Base-by-base conservation (phyloP, 305 asterid genomes). In the Fraxinus sp. region DNA sequence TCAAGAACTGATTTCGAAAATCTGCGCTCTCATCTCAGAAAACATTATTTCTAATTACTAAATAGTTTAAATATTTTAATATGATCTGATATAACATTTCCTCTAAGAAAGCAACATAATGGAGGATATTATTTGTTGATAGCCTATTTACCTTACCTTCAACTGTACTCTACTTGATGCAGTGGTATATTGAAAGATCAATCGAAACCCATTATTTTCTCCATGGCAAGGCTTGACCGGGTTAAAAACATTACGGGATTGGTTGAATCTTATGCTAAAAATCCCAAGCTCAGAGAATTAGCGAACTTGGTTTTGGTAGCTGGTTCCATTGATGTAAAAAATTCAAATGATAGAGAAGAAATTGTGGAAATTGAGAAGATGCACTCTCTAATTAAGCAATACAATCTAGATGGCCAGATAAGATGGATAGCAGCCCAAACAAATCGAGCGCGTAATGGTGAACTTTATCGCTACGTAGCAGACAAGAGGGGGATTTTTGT, bases 161-260 rank as follows among this genome's bases (percentile, higher is more conserved):
- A 46, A 46, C 57, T 3, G n/a, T 46, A 46, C 18, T 13, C 18
- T 46, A 1, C 57, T 74, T 82, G 71, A 81, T 49, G 73, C 95
- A 96, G 99, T 79, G 99, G 99, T 68, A 77, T 73, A 41, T 43
- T 97, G 84, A 78, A 85, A 81, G 98, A 95, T 83, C 87, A 79
- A 41, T 90, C 98, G 10, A 97, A 97, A 85, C 98, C 99, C 71
- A 88, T 95, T 78, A 93, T 97, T 59, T 97, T 97, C 91, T 93
- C 99, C 28, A 97, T 97, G 98, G 99, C 99, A 35, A 95, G 99
- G 93, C 99, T 97, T 16, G 99, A 97, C 85, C 92, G 84, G 20
- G 98, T 95, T 4, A 97, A 97, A 46, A 97, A 97, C 93, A 97
- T 97, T 24, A 80, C 98, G 0, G 99, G 99, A 11, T 85, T 95